Evolutionary conservation across 208 protist species (phyloP).

Genomic region (Novymonas esmeraldas): DNA sequence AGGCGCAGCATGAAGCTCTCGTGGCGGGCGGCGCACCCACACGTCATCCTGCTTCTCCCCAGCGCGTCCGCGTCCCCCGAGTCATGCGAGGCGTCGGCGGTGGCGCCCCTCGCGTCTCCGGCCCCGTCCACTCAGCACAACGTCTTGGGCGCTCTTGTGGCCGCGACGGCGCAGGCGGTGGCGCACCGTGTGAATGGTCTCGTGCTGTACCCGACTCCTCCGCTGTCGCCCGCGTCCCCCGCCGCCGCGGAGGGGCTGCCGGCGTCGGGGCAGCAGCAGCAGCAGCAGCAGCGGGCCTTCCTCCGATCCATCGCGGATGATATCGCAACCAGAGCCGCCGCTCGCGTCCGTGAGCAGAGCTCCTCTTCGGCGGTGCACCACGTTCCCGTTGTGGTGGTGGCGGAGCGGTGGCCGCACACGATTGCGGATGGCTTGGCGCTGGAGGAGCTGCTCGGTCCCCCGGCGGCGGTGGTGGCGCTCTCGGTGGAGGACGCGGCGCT

Average conservation of each 20-base stretch:
- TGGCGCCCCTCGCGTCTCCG: too few relatives aligned
- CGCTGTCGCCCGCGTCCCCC: not conserved
- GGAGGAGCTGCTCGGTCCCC: conserved; percentile 5
- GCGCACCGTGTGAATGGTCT: not conserved
- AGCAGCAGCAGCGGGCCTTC: conserved; percentile 1
- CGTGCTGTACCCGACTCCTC: not conserved
- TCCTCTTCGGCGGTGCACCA: not conserved
- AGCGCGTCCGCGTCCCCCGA: not conserved
- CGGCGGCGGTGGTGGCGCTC: conserved; percentile 2
- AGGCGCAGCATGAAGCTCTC: not conserved
- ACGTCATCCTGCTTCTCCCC: conserved; percentile 10
- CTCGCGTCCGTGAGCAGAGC: not conserved
- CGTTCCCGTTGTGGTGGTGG: conserved; percentile 3
- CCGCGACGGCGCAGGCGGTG: conserved; percentile 1
- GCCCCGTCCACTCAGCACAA: not conserved
- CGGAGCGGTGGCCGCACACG: conserved; percentile 1
- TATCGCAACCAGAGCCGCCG: not conserved
- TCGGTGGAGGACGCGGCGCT: conserved; percentile 12
- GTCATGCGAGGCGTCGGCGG: not conserved
- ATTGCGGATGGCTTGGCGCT: conserved; percentile 16
- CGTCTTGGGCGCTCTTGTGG: not conserved
- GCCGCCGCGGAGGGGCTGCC: not conserved
- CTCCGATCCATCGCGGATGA: not conserved
- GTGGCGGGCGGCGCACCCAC: conserved; percentile 8
- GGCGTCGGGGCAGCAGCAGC: not conserved